Evolutionary conservation across 2,329 filamentous ascomycete genomes (phyloP).

Genomic region (Hymenoscyphus scutula): DNA sequence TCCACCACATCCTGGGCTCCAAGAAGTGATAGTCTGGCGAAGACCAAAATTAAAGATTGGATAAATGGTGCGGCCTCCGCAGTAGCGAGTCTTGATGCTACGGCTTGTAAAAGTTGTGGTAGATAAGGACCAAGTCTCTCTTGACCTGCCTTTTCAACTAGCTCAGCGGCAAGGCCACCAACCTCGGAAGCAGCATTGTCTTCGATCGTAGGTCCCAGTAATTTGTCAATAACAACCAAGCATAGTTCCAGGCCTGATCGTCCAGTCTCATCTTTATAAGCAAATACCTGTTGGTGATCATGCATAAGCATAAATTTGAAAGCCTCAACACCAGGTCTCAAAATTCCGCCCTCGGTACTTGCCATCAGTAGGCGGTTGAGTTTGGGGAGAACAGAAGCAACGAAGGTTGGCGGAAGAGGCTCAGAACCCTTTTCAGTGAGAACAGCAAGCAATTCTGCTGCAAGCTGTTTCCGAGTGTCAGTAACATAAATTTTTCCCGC

Average conservation of each 20-base stretch:
- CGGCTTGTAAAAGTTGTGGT: slow-evolving; percentile 81
- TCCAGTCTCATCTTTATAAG: slow-evolving; percentile 76
- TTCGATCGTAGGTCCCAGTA: slow-evolving; percentile 79
- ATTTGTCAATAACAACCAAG: slow-evolving; percentile 85
- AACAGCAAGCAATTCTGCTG: slow-evolving; percentile 78
- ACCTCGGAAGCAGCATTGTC: slow-evolving; percentile 96
- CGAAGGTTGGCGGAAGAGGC: slow-evolving; percentile 82
- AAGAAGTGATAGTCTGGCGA: slow-evolving; percentile 82
- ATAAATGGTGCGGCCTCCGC: slow-evolving; percentile 88
- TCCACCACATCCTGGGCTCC: slow-evolving; percentile 87
- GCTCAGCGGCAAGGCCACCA: slow-evolving; percentile 85
- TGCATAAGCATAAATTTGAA: slow-evolving; percentile 88
- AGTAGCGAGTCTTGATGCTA: slow-evolving; percentile 78
- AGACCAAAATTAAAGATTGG: slow-evolving; percentile 92
- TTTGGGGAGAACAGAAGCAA: slow-evolving; percentile 82
- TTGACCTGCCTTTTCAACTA: slow-evolving; percentile 92
- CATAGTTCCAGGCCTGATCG: slow-evolving; percentile 86
- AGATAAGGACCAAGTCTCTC: slow-evolving; percentile 89
- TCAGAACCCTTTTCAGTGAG: slow-evolving; percentile 80
- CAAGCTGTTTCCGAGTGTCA: slow-evolving; percentile 52
- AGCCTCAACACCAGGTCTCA: slow-evolving; percentile 80
- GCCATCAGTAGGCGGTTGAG: slow-evolving; percentile 78
- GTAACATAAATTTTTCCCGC: not conserved
- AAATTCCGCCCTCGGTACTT: slow-evolving; percentile 81
- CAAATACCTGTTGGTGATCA: slow-evolving; percentile 85